These are phyloP conservation scores for Pleurotus pulmonarius DNA, from an alignment of 768 basidiomycete species.

Conservation along the genomic window DNA sequence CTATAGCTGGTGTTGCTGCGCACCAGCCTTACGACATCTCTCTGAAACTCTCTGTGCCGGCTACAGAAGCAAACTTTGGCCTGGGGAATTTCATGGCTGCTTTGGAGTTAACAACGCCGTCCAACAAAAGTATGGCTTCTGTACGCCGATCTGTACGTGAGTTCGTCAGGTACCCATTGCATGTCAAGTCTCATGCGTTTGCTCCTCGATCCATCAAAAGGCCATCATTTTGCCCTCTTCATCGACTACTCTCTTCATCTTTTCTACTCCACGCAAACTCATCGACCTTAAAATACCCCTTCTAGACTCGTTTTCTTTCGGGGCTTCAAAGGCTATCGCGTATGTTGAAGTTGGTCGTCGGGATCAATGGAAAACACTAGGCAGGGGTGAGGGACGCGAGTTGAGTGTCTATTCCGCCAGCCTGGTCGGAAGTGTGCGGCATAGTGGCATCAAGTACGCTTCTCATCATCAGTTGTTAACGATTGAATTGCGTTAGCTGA, in stretches of 20 bases:
- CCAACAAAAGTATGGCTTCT: slow-evolving; percentile 59
- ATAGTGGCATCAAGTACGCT: slow-evolving; percentile 66
- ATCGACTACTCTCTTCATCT: slow-evolving; percentile 23
- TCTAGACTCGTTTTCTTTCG: slow-evolving; percentile 48
- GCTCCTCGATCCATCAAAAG: slow-evolving; percentile 29
- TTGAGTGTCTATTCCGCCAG: slow-evolving; percentile 61
- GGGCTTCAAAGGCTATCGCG: slow-evolving; percentile 48
- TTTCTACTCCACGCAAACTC: slow-evolving; percentile 36
- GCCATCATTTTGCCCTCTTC: slow-evolving; percentile 51
- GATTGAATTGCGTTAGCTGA: not conserved
- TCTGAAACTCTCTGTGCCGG: slow-evolving; percentile 61
- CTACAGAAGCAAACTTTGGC: slow-evolving; percentile 60
- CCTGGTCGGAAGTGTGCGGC: slow-evolving; percentile 58
- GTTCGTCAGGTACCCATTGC: not conserved
- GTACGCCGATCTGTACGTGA: slow-evolving; percentile 64
- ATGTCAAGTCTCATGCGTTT: slow-evolving; percentile 9
- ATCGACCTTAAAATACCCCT: slow-evolving; percentile 53
- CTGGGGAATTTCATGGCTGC: slow-evolving; percentile 86
- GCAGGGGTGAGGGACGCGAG: slow-evolving; percentile 69
- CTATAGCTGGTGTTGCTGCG: slow-evolving; percentile 47
- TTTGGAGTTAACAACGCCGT: slow-evolving; percentile 52
- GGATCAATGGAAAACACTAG: slow-evolving; percentile 70
- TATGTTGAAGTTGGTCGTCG: slow-evolving; percentile 67
- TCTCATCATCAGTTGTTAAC: not conserved
- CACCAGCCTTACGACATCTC: slow-evolving; percentile 76